Evolutionary conservation across 2,329 filamentous ascomycete species (phyloP).

Genomic region (Hortaea werneckii): DNA sequence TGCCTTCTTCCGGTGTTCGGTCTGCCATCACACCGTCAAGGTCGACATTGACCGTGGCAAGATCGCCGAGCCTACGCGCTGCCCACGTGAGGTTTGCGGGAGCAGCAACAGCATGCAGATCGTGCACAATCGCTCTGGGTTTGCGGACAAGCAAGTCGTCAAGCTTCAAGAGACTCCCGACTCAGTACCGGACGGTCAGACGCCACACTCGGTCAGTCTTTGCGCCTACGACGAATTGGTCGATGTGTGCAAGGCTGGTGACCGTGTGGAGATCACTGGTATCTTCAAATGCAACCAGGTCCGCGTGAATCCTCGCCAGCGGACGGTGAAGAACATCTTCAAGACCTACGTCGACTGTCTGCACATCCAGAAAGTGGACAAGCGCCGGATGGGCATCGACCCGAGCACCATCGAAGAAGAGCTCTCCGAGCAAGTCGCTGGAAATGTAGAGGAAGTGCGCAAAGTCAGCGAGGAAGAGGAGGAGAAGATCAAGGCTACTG

Average conservation of each 20-base stretch:
- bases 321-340: slow-evolving; percentile 88
- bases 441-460: slow-evolving; percentile 70
- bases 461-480: slow-evolving; percentile 81
- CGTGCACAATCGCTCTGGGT: slow-evolving; percentile 87
- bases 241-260: slow-evolving; percentile 95
- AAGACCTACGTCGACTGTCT: slow-evolving; percentile 96
- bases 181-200: slow-evolving; percentile 87
- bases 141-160: slow-evolving; percentile 97
- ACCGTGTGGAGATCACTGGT: slow-evolving; percentile 87
- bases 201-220: slow-evolving; percentile 90
- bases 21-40: slow-evolving; percentile 83
- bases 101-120: slow-evolving; percentile 96
- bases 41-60: slow-evolving; percentile 91
- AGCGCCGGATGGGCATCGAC: slow-evolving; percentile 86
- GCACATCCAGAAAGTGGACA: slow-evolving; percentile 93
- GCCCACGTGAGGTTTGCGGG: slow-evolving; percentile 70
- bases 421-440: slow-evolving; percentile 60
- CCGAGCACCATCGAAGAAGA: slow-evolving; percentile 78
- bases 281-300: slow-evolving; percentile 95
- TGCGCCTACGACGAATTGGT: slow-evolving; percentile 96
- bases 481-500: slow-evolving; percentile 73
- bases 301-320: slow-evolving; percentile 83
- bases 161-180: slow-evolving; percentile 97
- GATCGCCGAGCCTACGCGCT: slow-evolving; percentile 87
- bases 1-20: slow-evolving; percentile 91